Evolutionary conservation across 2,329 filamentous ascomycete genomes (phyloP).

Genomic region (Colletotrichum australisinense): DNA sequence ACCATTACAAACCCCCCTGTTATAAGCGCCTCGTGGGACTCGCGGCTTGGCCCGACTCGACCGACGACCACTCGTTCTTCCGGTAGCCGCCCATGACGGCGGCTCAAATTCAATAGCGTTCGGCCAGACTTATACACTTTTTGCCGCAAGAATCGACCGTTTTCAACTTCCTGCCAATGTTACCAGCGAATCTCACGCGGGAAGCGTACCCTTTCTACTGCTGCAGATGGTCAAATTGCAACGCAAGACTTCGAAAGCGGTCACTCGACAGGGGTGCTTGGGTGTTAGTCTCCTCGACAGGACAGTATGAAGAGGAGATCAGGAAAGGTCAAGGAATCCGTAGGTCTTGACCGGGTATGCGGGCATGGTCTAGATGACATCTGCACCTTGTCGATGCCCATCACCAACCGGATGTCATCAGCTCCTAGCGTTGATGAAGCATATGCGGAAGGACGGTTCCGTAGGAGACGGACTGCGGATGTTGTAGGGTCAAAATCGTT

Average conservation of each 20-base stretch:
- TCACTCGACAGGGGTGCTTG: conserved; percentile 6
- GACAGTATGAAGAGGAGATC: neutral
- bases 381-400: conserved; percentile 28
- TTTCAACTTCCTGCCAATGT: neutral
- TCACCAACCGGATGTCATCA: conserved; percentile 31
- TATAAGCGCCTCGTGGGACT: conserved; percentile 32
- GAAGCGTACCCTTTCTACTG: neutral
- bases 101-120: neutral
- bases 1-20: conserved; percentile 5
- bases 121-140: neutral
- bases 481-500: neutral
- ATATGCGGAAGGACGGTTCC: conserved; percentile 31
- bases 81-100: conserved; percentile 28
- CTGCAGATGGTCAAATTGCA: neutral
- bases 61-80: conserved; percentile 26
- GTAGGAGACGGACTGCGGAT: neutral
- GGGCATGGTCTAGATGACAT: conserved; percentile 30
- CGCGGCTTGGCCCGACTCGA: conserved; percentile 14
- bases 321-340: neutral
- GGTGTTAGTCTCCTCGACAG: neutral
- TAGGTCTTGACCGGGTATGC: conserved; percentile 3
- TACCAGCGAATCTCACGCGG: neutral
- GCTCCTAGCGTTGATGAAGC: neutral
- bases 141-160: neutral
- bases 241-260: neutral